Evolutionary conservation across 163 green algal species (phyloP), one percentile per base, ranked within the genome.

Genomic region (Botryococcus braunii): DNA sequence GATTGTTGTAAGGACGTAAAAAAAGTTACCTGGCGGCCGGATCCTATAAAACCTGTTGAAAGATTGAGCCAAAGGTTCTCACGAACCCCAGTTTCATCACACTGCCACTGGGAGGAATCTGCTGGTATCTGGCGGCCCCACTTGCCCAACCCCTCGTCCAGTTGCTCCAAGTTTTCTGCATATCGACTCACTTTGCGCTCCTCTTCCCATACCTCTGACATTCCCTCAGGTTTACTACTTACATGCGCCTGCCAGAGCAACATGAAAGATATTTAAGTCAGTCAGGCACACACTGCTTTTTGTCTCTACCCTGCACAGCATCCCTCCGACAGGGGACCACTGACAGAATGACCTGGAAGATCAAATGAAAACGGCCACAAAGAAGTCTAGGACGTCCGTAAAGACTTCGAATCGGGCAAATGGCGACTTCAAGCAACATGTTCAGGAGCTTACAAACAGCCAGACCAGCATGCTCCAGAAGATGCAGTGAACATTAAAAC

Each of bases 51-150:
- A 27, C 94, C 94, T 11, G 89, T 96, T 25, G 83, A 91, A 34
- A 99, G 82, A 78, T 99, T 99, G 40, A 99, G 85, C 94, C 94
- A 99, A 59, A 99, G 83, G 81, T 99, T 99, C 50, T 96, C 90
- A 0, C 57, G 89, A 13, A 86, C 83, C 7, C 92, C 94, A 17
- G 88, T 95, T 63, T 95, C 88, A 31, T 93, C 87, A 74, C 94
- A 99, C 66, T 76, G 72, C 94, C 94, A 99, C 70, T 89, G 75
- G 11, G 60, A 21, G 59, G 74, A 68, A 65, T 75, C 37, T 17
- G 49, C 52, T 34, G 69, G 71, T 23, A 66, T 60, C 0, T 59
- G 3, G 55, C 35, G 46, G 6, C 62, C 34, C 21, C 17, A 40
- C 55, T 2, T 38, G 69, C 55, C 40, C n/a, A 47, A 47, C 25